Conservation (phyloP, 2,329 filamentous ascomycete genomes). For the Calonectria leucothoes region DNA sequence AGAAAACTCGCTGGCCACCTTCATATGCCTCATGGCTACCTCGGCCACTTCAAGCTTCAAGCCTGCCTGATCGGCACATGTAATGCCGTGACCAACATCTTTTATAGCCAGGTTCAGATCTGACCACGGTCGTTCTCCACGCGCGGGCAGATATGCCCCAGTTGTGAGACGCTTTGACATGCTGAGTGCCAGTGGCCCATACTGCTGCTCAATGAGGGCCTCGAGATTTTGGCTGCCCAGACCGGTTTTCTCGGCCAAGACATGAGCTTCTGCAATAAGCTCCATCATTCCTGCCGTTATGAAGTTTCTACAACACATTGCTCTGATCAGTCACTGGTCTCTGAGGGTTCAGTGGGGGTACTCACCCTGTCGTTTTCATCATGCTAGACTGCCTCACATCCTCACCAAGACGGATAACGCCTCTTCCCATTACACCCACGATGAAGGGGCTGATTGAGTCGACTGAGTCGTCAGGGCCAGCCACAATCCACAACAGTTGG, state of each 20-base stretch:
- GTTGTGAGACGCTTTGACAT: constrained; percentile 53
- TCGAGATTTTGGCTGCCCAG: constrained; percentile 55
- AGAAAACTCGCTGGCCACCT: constrained; percentile 54
- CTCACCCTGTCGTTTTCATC: constrained; percentile 60
- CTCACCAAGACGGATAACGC: constrained; percentile 55
- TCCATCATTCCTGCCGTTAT: constrained; percentile 62
- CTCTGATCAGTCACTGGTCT: constrained; percentile 1
- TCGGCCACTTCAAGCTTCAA: constrained; percentile 55
- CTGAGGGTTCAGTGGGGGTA: background rate
- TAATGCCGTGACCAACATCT: constrained; percentile 62
- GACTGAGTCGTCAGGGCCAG: constrained; percentile 52
- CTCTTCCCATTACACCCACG: constrained; percentile 54
- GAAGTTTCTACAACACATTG: constrained; percentile 52
- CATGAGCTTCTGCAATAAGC: constrained; percentile 60
- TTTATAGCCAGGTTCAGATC: constrained; percentile 63
- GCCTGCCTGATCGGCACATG: constrained; percentile 53
- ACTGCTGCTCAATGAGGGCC: constrained; percentile 54
- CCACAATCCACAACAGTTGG: constrained; percentile 58
- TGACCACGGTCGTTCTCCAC: constrained; percentile 55
- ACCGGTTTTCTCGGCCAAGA: constrained; percentile 58
- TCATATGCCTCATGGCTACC: constrained; percentile 55
- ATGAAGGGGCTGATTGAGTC: constrained; percentile 52
- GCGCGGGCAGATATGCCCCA: constrained; percentile 51
- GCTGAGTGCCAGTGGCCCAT: constrained; percentile 49
- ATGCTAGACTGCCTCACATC: constrained; percentile 57